phyloP scores from a whole-genome alignment of 148 eudicot species.

The Silene latifolia region DNA sequence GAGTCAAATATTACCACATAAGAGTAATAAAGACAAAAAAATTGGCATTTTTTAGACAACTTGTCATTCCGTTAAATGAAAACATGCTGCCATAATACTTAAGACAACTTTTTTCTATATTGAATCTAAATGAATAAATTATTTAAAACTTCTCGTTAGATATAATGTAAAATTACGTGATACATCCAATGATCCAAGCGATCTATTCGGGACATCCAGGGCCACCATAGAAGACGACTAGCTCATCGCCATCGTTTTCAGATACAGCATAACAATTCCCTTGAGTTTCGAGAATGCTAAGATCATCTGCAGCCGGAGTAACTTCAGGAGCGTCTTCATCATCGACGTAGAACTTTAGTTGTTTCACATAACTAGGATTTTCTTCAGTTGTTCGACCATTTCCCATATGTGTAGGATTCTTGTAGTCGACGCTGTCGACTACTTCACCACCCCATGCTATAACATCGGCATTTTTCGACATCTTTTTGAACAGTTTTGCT shows the following conservation, averaged over 20 bases:
- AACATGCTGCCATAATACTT: no score
- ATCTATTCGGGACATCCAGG: not conserved
- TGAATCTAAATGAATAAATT: no score
- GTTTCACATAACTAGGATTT: not conserved
- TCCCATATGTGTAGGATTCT: not conserved
- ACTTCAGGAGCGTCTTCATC: not conserved
- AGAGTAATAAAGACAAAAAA: no score
- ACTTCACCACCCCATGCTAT: not conserved
- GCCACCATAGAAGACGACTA: not conserved
- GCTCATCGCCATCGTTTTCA: not conserved
- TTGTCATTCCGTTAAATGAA: no score
- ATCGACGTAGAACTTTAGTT: not conserved
- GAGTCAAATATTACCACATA: no score
- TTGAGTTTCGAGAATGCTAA: not conserved
- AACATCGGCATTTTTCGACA: not conserved
- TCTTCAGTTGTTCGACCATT: not conserved
- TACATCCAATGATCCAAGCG: no score
- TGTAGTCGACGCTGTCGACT: not conserved
- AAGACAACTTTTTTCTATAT: no score
- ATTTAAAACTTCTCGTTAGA: no score
- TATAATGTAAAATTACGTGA: no score
- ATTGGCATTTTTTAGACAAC: no score
- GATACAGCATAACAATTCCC: not conserved
- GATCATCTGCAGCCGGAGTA: not conserved
- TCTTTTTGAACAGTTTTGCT: not conserved